Conservation (phyloP, 1,139 yeast species). For the Hanseniaspora sp. region DNA sequence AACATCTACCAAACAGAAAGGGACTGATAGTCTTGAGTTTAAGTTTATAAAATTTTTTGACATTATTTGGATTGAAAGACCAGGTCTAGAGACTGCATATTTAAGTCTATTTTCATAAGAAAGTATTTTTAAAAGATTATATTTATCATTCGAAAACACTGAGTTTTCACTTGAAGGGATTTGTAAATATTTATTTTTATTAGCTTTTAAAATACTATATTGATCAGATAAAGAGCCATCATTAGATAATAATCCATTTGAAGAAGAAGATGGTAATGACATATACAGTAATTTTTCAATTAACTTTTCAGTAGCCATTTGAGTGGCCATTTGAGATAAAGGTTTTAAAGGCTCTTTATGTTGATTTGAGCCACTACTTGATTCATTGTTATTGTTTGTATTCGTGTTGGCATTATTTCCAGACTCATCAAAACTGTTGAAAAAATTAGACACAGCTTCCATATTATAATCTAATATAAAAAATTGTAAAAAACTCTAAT, state of each 20-base stretch:
- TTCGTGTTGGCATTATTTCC: background rate
- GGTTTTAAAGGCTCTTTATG: conserved; percentile 6
- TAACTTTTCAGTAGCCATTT: conserved; percentile 51
- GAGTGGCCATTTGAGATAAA: conserved; percentile 16
- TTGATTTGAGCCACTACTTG: background rate
- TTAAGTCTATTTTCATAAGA: conserved; percentile 40
- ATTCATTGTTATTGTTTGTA: background rate
- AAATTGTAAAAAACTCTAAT: no score
- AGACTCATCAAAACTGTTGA: background rate
- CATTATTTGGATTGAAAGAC: conserved; percentile 57
- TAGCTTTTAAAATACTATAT: conserved; percentile 4
- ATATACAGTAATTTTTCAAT: conserved; percentile 58
- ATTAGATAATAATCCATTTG: conserved; percentile 27
- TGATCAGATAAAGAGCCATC: conserved; percentile 6
- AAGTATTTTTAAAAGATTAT: conserved; percentile 1
- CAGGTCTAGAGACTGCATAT: conserved; percentile 55
- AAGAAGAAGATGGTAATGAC: conserved; percentile 57
- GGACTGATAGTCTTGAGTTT: conserved; percentile 51
- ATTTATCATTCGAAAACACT: conserved; percentile 11
- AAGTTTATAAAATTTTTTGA: conserved; percentile 56
- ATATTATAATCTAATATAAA: conserved; percentile 6
- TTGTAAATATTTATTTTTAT: conserved; percentile 8
- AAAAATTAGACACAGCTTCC: conserved; percentile 16
- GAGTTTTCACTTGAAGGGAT: conserved; percentile 17
- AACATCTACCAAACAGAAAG: conserved; percentile 50